Conservation (phyloP, 805 yeast genomes). For the Sugiyamaella smithiae region DNA sequence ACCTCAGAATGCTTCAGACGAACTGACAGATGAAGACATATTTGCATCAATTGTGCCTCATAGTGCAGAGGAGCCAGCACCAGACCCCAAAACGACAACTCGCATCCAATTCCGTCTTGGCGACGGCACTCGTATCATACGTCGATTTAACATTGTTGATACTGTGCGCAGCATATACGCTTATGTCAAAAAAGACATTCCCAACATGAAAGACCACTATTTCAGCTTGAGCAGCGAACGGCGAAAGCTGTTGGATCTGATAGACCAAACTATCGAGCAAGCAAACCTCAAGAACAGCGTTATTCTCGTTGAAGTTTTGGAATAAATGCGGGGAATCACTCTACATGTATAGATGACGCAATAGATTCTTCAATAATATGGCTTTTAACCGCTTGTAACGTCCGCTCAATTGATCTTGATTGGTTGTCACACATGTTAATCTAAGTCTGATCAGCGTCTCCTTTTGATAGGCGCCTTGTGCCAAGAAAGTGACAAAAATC, state of each 20-base stretch:
- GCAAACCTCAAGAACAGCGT: slow-evolving; percentile 84
- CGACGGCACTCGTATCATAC: slow-evolving; percentile 78
- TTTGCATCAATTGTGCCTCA: slow-evolving; percentile 50
- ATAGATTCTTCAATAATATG: no score
- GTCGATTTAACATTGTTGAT: slow-evolving; percentile 61
- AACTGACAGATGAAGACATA: slow-evolving; percentile 40
- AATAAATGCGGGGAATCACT: slow-evolving; percentile 11
- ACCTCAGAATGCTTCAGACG: slow-evolving; percentile 22
- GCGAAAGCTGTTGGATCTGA: slow-evolving; percentile 50
- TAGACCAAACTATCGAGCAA: slow-evolving; percentile 60
- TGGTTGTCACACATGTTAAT: no score
- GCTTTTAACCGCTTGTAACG: no score
- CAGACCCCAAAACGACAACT: slow-evolving; percentile 55
- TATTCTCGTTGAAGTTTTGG: slow-evolving; percentile 56
- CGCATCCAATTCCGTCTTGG: slow-evolving; percentile 86
- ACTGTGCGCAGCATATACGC: slow-evolving; percentile 59
- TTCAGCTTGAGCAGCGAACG: slow-evolving; percentile 61
- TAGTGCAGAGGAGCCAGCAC: slow-evolving; percentile 62
- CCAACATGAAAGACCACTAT: slow-evolving; percentile 40
- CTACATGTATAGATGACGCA: no score
- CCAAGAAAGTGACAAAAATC: no score
- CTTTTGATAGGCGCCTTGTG: no score
- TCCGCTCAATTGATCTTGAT: no score
- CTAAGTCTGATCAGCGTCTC: no score
- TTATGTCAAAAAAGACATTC: slow-evolving; percentile 59